Percentiles rank a stretch among this genome's conserved stretches.
These are phyloP conservation scores for Domatiomyces globalis DNA, from an alignment of 2,329 filamentous ascomycete species.

Conservation along the genomic window DNA sequence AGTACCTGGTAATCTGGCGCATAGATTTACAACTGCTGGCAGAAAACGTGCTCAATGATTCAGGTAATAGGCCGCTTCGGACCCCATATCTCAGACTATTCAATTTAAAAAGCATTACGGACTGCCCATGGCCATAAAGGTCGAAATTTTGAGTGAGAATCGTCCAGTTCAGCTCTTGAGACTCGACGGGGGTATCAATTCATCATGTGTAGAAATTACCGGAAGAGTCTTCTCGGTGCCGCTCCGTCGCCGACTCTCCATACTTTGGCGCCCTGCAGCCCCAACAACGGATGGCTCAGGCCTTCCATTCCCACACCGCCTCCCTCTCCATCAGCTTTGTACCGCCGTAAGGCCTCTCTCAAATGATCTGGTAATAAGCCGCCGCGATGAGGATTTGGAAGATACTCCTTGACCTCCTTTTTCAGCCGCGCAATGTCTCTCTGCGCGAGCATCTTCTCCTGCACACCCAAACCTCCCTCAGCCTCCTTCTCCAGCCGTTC, in stretches of 20 bases:
- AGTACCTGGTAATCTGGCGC: too few relatives aligned
- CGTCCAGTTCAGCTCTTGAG: not conserved
- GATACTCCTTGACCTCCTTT: conserved; percentile 22
- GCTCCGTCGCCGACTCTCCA: conserved; percentile 25
- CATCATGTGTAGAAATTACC: conserved; percentile 16
- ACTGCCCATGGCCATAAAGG: too few relatives aligned
- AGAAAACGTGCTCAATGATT: too few relatives aligned
- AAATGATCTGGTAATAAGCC: conserved; percentile 36
- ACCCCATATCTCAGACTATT: too few relatives aligned
- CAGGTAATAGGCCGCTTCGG: too few relatives aligned
- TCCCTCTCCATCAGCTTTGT: conserved; percentile 35
- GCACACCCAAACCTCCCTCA: conserved; percentile 18
- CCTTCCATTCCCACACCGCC: conserved; percentile 35
- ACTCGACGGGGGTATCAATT: not conserved
- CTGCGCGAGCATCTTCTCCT: conserved; percentile 11
- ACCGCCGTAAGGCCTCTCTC: conserved; percentile 35
- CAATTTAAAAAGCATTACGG: too few relatives aligned
- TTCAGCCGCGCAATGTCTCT: conserved; percentile 16
- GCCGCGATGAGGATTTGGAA: conserved; percentile 31
- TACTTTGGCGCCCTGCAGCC: conserved; percentile 29
- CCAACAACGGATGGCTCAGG: conserved; percentile 32
- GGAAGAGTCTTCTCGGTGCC: conserved; percentile 31
- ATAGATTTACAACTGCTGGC: too few relatives aligned
- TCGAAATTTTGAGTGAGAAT: not conserved
- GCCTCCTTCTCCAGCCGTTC: conserved; percentile 24